Base-by-base conservation (phyloP, 2,329 filamentous ascomycete genomes). In the Hypoxylon sp. region DNA sequence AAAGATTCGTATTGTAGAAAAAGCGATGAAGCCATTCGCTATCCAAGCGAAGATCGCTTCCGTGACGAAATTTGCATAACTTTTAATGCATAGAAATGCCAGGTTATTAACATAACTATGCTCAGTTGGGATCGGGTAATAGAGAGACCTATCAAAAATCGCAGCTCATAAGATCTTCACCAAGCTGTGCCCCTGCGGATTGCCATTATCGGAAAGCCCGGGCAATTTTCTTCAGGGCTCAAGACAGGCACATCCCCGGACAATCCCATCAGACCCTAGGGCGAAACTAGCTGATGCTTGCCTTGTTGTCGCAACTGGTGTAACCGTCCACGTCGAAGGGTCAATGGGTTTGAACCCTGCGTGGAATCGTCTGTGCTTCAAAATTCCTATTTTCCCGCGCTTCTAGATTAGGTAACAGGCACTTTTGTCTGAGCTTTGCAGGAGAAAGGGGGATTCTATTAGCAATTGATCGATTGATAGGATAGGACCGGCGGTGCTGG, bases 241-340 rank as follows among this genome's bases (percentile, higher is more conserved):
- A 34, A 64, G 60, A 66, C 59, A 65, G 66, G 63, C 66, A n/a
- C 53, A 69, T 71, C 68, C 68, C 68, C 65, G 65, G 57, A 65
- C 68, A 60, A 63, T 60, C 57, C 62, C 66, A 66, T 63, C 57
- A 66, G 58, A 71, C 63, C 68, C 66, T 63, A 69, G 66, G 63
- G 68, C 63, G 63, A 71, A 71, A 71, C 66, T 66, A 71, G 66
- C 68, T 68, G 65, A 70, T 70, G 68, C 65, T 65, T 68, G 68
- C 63, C 68, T 63, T 70, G 68, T 50, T 68, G 68, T 71, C 66
- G 66, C 68, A 69, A 71, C 68, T 69, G 66, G 68, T 71, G 68
- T 69, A 69, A 71, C 68, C 63, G 63, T 66, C 60, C 66, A 65
- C 25, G 65, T 67, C 34, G 63, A 53, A 61, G 63, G 30, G 41